Conservation (phyloP, 805 yeast genomes). For the Wickerhamomyces silvicola region DNA sequence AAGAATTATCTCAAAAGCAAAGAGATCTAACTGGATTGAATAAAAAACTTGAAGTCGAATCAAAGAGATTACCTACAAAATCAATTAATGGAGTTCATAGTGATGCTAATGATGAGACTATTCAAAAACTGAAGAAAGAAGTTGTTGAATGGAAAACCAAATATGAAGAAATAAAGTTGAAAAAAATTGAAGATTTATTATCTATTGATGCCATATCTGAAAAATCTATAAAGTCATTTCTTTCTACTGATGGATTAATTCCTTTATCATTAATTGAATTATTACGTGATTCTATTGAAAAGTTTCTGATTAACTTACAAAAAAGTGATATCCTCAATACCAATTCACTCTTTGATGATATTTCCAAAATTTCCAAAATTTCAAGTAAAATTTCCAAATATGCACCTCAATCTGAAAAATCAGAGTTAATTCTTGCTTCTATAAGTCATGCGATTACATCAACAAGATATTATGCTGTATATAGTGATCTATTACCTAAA, state of each 20-base stretch:
- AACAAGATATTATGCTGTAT: slow-evolving; percentile 64
- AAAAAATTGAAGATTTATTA: slow-evolving; percentile 23
- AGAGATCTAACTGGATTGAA: background rate
- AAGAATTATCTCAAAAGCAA: slow-evolving; percentile 5
- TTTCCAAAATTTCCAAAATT: slow-evolving; percentile 41
- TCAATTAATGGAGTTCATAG: background rate
- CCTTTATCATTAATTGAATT: slow-evolving; percentile 37
- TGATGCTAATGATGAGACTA: slow-evolving; percentile 19
- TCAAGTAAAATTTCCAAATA: slow-evolving; percentile 24
- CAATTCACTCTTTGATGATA: slow-evolving; percentile 42
- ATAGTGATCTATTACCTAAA: slow-evolving; percentile 59
- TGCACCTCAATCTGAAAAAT: slow-evolving; percentile 31
- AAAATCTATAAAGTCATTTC: slow-evolving; percentile 24
- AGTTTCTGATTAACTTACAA: slow-evolving; percentile 31
- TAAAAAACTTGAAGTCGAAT: background rate
- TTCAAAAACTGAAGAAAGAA: slow-evolving; percentile 30
- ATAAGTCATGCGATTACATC: slow-evolving; percentile 72
- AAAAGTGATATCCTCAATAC: slow-evolving; percentile 22
- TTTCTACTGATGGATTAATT: slow-evolving; percentile 37
- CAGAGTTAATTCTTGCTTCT: slow-evolving; percentile 52
- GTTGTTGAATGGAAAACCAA: slow-evolving; percentile 44
- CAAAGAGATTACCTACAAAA: background rate
- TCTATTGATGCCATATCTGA: slow-evolving; percentile 17
- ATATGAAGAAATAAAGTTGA: slow-evolving; percentile 40
- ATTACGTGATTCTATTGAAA: slow-evolving; percentile 43